Conservation (phyloP, 2,329 filamentous ascomycete species). For the Botryotinia globosa region DNA sequence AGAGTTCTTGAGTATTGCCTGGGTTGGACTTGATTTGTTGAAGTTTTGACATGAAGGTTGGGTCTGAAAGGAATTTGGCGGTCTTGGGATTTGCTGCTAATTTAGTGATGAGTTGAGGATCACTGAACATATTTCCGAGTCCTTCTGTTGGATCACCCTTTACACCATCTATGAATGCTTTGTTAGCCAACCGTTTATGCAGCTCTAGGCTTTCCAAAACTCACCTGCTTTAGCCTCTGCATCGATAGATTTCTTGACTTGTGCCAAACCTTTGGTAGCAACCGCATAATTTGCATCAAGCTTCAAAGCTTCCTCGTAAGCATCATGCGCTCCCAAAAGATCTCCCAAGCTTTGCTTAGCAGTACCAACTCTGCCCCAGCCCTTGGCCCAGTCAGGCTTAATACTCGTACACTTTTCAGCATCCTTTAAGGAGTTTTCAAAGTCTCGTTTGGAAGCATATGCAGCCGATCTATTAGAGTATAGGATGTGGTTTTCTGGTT, state of each 20-base stretch:
- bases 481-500: slow-evolving; percentile 89
- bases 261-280: slow-evolving; percentile 81
- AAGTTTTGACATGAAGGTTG: slow-evolving; percentile 86
- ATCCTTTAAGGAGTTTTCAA: slow-evolving; percentile 79
- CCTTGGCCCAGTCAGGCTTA: slow-evolving; percentile 98
- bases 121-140: slow-evolving; percentile 90
- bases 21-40: slow-evolving; percentile 80
- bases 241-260: slow-evolving; percentile 86
- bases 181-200: slow-evolving; percentile 25
- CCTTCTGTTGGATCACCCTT: slow-evolving; percentile 68
- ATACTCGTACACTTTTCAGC: slow-evolving; percentile 90
- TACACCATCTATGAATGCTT: slow-evolving; percentile 37
- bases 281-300: slow-evolving; percentile 88
- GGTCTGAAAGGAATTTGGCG: slow-evolving; percentile 72
- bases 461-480: slow-evolving; percentile 94
- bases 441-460: slow-evolving; percentile 87
- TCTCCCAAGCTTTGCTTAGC: slow-evolving; percentile 87
- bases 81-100: slow-evolving; percentile 95
- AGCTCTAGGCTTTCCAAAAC: slow-evolving; percentile 21
- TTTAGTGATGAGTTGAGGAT: slow-evolving; percentile 86
- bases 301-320: slow-evolving; percentile 93
- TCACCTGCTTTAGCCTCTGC: slow-evolving; percentile 58
- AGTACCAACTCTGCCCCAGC: slow-evolving; percentile 89
- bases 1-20: slow-evolving; percentile 71
- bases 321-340: slow-evolving; percentile 78